Conservation (phyloP, 441 rosid genomes). For the Adansonia grandidieri region DNA sequence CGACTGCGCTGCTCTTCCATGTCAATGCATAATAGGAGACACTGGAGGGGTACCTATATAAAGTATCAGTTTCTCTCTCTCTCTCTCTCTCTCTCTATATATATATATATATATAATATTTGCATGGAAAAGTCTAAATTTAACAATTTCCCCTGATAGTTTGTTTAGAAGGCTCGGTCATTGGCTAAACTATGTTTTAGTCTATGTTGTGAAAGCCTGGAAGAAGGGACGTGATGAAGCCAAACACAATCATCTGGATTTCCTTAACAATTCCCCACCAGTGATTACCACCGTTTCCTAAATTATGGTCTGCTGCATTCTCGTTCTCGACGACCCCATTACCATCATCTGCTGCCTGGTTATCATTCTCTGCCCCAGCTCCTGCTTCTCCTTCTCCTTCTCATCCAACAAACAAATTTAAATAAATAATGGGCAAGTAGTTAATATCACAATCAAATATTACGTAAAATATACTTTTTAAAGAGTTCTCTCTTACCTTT, state of each 20-base stretch:
- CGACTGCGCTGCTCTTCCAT: too few relatives aligned
- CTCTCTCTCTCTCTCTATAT: too few relatives aligned
- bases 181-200: constrained; percentile 39
- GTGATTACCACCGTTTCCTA: constrained; percentile 59
- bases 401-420: constrained; percentile 32
- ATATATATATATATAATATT: too few relatives aligned
- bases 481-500: too few relatives aligned
- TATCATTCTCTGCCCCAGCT: constrained; percentile 52
- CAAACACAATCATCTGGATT: constrained; percentile 96
- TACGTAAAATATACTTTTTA: too few relatives aligned
- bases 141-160: too few relatives aligned
- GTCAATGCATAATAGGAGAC: too few relatives aligned
- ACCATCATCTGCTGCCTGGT: constrained; percentile 48
- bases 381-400: too few relatives aligned
- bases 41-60: too few relatives aligned
- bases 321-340: constrained; percentile 59
- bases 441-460: not conserved
- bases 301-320: constrained; percentile 48
- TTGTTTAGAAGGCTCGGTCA: constrained; percentile 24
- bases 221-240: constrained; percentile 93
- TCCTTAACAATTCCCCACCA: constrained; percentile 98
- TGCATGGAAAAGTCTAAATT: too few relatives aligned
- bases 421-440: not conserved
- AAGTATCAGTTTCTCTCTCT: too few relatives aligned
- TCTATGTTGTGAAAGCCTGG: constrained; percentile 96